phyloP scores from a whole-genome alignment of 2,329 filamentous ascomycete genomes.

The Cercospora berteroae region DNA sequence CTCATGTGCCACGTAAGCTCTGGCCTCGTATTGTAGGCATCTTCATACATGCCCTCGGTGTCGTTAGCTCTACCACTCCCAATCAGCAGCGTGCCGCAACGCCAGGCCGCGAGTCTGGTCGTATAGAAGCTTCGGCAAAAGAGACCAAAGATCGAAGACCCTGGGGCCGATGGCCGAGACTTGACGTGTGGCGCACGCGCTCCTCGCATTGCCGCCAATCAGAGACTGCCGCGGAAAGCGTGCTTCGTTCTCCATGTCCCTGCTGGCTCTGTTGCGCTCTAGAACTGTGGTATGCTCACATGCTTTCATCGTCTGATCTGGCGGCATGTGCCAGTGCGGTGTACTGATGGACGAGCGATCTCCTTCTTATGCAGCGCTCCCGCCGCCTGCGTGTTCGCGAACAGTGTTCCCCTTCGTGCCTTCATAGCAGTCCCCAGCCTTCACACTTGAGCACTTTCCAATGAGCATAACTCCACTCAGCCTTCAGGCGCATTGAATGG shows the following conservation, averaged over 20 bases:
- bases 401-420: not conserved
- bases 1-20: not conserved
- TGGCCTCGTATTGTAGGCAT: not conserved
- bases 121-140: not conserved
- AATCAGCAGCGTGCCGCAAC: not conserved
- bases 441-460: not conserved
- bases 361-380: not conserved
- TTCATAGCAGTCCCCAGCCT: not conserved
- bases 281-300: conserved; percentile 3
- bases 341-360: not conserved
- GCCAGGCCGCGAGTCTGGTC: not conserved
- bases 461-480: not conserved
- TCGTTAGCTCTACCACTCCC: not conserved
- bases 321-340: not conserved
- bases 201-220: not conserved
- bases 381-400: not conserved
- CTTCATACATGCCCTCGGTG: not conserved
- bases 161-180: not conserved
- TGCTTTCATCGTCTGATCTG: conserved; percentile 4
- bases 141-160: not conserved
- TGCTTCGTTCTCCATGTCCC: not conserved
- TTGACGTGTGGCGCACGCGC: not conserved
- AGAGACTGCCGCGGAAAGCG: not conserved
- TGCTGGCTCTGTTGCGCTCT: not conserved
- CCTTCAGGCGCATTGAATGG: not conserved